phyloP scores from a whole-genome alignment of 2,329 filamentous ascomycete genomes.

The Aureobasidium lini region DNA sequence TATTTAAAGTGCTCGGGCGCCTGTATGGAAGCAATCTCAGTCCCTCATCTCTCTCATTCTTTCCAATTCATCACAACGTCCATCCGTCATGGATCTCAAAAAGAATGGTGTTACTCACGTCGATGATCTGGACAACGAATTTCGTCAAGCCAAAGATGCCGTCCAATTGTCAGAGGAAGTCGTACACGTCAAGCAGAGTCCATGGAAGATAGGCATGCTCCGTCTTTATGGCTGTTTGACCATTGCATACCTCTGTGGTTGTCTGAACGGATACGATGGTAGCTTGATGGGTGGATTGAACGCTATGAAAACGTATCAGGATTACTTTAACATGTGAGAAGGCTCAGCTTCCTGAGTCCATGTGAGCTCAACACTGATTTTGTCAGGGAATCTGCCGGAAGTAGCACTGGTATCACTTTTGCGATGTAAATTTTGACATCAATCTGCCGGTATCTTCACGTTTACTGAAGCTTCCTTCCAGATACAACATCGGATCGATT shows the following conservation, averaged over 20 bases:
- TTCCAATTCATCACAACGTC: background rate
- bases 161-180: slow-evolving; percentile 3
- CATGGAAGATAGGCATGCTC: background rate
- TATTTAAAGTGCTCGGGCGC: background rate
- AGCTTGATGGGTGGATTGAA: slow-evolving; percentile 8
- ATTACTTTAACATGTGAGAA: slow-evolving; percentile 1
- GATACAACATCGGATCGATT: slow-evolving; percentile 34
- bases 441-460: slow-evolving; percentile 31
- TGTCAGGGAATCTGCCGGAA: background rate
- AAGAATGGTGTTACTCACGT: slow-evolving; percentile 1
- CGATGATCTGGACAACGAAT: background rate
- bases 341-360: background rate
- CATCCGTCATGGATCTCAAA: background rate
- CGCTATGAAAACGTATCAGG: background rate
- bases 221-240: background rate
- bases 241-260: slow-evolving; percentile 9
- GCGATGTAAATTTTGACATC: slow-evolving; percentile 42
- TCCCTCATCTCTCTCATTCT: background rate
- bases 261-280: slow-evolving; percentile 12
- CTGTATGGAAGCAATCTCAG: background rate
- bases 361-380: background rate
- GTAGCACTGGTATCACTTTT: slow-evolving; percentile 39
- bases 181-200: slow-evolving; percentile 1
- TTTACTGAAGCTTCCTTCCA: slow-evolving; percentile 19
- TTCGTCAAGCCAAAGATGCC: slow-evolving; percentile 1